phyloP scores from a whole-genome alignment of 106 monocot species.

The Dioscorea dumetorum region DNA sequence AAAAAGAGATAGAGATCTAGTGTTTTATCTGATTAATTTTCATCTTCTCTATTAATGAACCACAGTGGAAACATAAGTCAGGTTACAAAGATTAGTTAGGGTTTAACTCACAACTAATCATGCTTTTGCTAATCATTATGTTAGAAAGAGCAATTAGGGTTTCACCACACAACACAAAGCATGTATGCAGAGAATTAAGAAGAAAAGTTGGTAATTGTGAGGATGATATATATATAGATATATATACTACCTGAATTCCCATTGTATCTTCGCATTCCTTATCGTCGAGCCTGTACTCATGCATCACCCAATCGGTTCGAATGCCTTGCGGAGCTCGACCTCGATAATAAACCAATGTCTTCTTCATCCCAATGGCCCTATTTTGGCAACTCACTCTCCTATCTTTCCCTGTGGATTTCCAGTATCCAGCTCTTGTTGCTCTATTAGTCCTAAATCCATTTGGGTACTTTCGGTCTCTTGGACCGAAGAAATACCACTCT shows the following conservation, averaged over 20 bases:
- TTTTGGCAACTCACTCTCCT: constrained; percentile 16
- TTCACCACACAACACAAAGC: no score
- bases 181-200: no score
- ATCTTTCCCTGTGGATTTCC: constrained; percentile 41
- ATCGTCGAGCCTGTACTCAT: constrained; percentile 32
- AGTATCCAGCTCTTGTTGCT: constrained; percentile 32
- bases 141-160: no score
- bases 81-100: no score
- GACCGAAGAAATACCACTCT: constrained; percentile 44
- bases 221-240: background rate
- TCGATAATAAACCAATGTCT: constrained; percentile 27
- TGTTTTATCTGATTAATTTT: no score
- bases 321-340: constrained; percentile 35
- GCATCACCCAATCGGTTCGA: constrained; percentile 34
- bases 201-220: no score
- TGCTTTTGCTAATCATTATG: no score
- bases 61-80: no score
- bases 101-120: no score
- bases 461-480: constrained; percentile 28
- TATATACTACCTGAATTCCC: constrained; percentile 39
- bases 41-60: no score
- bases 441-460: constrained; percentile 32
- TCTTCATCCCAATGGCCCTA: constrained; percentile 30
- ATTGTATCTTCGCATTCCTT: constrained; percentile 27
- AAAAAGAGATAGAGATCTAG: no score